Base-by-base conservation (phyloP, 129 eudicot species). In the Saposhnikovia divaricata region DNA sequence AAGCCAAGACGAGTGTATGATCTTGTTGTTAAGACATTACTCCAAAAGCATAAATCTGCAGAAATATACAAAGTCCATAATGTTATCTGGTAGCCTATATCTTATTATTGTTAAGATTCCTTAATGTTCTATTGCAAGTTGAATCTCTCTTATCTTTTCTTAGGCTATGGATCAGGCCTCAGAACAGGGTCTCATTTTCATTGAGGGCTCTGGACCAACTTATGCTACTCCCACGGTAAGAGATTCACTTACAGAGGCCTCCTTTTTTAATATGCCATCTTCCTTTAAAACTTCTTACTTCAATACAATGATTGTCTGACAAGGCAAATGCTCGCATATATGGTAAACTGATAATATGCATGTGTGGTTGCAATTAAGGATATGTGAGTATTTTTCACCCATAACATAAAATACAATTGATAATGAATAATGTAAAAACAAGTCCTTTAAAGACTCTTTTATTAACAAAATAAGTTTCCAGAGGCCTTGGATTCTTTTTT, bases 121-220 rank as follows among this genome's bases (percentile, higher is more conserved):
- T n/a, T 27, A 19, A 19, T 9, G 75, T 71, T 31, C 43, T 69
- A 11, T 38, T 38, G n/a, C 12, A 15, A 16, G 18, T 9, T 78
- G 10, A 12, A 82, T 80, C 38, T 66, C 37, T 43, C 76, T 61
- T 15, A 37, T 8, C 37, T 27, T 39, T 74, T n/a, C 83, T 3
- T 72, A 92, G 99, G 99, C 96, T 42, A 95, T 95, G 99, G 90
- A 85, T 39, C 87, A 84, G 85, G 97, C 96, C 79, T 88, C 91
- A 61, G 96, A 95, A 55, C 88, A 89, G 69, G 99, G 99, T 11
- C 79, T 92, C 50, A 89, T 95, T 78, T 85, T 87, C 83, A 92
- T 95, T 72, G 99, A 95, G 5, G 96, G 97, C 57, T 92, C 99
- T 50, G 97, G 97, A 68, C 99, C 99, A 77, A 95, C 97, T 68